Evolutionary conservation across 1,284 basidiomycete species (phyloP), one percentile per base, ranked within the genome.

Genomic region (Rhodotorula sp.): DNA sequence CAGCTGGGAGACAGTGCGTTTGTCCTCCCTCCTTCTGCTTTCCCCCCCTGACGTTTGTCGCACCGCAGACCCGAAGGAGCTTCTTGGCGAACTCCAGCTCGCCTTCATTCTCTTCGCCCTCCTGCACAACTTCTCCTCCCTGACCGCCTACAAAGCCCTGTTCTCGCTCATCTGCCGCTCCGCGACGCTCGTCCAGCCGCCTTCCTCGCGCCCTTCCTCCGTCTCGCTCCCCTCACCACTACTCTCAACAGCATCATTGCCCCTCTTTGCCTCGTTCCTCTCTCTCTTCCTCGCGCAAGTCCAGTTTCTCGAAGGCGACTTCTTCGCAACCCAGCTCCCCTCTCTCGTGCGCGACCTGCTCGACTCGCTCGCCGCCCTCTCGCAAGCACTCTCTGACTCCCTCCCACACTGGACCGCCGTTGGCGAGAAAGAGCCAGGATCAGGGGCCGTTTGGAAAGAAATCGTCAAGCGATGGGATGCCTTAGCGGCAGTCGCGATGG

Each of bases 71-170:
- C 75, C 77, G 2, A 50, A 64, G 2, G 75, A 75, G 28, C 73
- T 83, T 2, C 73, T 83, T 4, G 80, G 75, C 1, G 76, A 82
- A 44, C 69, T 82, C 2, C 80, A 83, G 64, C 78, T 83, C 24
- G 71, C 81, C 3, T 83, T 83, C 71, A 50, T 82, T 58, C 75
- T 83, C 50, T 77, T 83, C 50, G 73, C 81, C 15, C 75, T 82
- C 59, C 72, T 83, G 2, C 81, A 81, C 66, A 81, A 80, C 62
- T 81, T 79, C 69, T 78, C 82, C 18, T 69, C 79, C 26, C 73
- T 83, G 22, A 67, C 76, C 18, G 76, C 78, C 8, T 83, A 82
- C 76, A 81, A 81, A 67, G 73, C 79, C 7, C 67, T 81, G 37
- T 73, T 83, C 44, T 59, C 77, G 9, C 79, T 83, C 28, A 61